phyloP scores from a whole-genome alignment of 306 rosid genomes.

The Abrus precatorius region DNA sequence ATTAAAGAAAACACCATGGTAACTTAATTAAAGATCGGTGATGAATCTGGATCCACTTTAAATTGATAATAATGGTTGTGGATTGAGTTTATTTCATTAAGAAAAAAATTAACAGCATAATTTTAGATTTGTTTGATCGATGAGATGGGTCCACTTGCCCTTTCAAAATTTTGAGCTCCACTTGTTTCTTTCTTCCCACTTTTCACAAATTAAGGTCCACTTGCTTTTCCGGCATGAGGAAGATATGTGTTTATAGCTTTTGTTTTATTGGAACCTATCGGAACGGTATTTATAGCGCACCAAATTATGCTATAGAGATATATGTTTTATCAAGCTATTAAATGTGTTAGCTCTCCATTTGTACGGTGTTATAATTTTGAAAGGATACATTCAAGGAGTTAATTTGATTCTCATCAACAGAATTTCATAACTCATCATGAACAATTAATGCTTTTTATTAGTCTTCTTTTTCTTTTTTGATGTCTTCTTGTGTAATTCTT shows the following conservation, averaged over 20 bases:
- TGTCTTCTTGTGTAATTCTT: too few relatives aligned
- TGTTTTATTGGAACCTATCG: conserved; percentile 28
- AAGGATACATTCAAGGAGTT: neutral
- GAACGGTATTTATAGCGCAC: neutral
- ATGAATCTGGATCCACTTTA: conserved; percentile 30
- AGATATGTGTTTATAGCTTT: conserved; percentile 39
- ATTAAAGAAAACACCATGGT: neutral
- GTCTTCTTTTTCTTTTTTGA: too few relatives aligned
- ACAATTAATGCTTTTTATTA: neutral
- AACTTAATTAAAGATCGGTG: neutral
- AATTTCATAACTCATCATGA: neutral
- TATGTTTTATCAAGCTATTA: neutral
- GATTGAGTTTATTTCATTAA: conserved; percentile 25
- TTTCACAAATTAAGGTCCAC: conserved; percentile 44
- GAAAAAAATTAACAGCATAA: neutral
- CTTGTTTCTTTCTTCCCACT: conserved; percentile 40
- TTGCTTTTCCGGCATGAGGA: conserved; percentile 46
- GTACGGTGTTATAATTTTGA: neutral
- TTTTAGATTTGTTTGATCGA: conserved; percentile 39
- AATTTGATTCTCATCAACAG: neutral
- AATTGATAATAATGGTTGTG: neutral
- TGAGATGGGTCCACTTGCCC: conserved; percentile 42
- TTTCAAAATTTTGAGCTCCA: conserved; percentile 43
- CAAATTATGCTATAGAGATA: neutral
- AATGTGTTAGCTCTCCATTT: neutral